Evolutionary conservation across 768 basidiomycete genomes (phyloP), one percentile per base, ranked within the genome.

Genomic region (Pisolithus albus): DNA sequence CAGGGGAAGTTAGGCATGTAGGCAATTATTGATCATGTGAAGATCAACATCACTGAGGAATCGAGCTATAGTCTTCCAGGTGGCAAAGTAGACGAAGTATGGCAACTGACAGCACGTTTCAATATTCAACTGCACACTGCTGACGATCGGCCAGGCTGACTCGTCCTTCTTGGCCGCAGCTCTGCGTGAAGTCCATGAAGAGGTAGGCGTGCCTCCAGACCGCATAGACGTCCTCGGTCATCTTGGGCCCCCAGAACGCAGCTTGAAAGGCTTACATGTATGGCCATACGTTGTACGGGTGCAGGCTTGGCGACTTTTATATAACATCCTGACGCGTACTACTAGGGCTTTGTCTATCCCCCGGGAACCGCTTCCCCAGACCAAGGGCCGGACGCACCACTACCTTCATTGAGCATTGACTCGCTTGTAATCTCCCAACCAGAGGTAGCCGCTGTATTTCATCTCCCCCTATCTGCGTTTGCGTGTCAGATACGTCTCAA

Each of bases 1-100:
- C 87, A 0, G 88, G 88, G n/a, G 86, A 90, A 72, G 80, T 90
- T 32, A 88, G 88, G 88, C 87, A 53, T 36, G 74, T 52, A 16
- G 3, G 4, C 37, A 19, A 59, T 5, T 15, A 19, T 47, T 0
- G n/a, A 40, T 11, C 13, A 21, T 24, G 24, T 21, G 2, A n/a
- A 28, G 42, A 10, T 42, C 11, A 19, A 8, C 36, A 7, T 18
- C 34, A 39, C 10, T n/a, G 21, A 46, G 50, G 39, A 46, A 39
- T 21, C 26, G 28, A 19, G n/a, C 13, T 37, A 18, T 60, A 89
- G 87, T 71, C 88, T 86, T 66, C 87, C 87, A 44, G 86, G 87
- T 26, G 87, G 87, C 11, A 75, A 75, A 53, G 75, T 83, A 26
- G 87, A 89, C 63, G 67, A 81, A 49, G 85, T 84, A 55, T 26